phyloP scores from a whole-genome alignment of 257 asterid species.

The Mentha longifolia region DNA sequence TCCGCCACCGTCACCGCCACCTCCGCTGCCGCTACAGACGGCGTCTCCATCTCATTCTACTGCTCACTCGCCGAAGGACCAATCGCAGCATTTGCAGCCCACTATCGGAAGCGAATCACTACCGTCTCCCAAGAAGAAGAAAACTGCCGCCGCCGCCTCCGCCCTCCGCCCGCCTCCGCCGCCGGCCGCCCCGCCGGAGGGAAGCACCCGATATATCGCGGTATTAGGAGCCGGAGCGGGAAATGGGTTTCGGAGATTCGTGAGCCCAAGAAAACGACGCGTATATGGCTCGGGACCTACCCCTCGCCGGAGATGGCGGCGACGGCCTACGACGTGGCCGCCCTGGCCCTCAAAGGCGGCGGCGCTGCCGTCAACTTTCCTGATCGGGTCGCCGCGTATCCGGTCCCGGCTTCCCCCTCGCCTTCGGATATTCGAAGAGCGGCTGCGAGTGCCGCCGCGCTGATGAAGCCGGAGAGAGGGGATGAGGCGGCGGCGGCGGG shows the following conservation, averaged over 20 bases:
- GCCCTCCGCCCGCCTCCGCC: slow-evolving; percentile 22
- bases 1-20: slow-evolving; percentile 8
- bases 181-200: slow-evolving; percentile 22
- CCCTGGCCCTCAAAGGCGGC: slow-evolving; percentile 47
- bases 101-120: slow-evolving; percentile 32
- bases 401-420: slow-evolving; percentile 35
- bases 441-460: slow-evolving; percentile 43
- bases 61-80: slow-evolving; percentile 23
- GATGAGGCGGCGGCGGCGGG: not conserved
- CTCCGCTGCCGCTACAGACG: slow-evolving; percentile 10
- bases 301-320: slow-evolving; percentile 58
- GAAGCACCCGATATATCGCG: slow-evolving; percentile 47
- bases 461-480: slow-evolving; percentile 22
- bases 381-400: slow-evolving; percentile 29
- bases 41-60: slow-evolving; percentile 16
- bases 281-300: slow-evolving; percentile 56
- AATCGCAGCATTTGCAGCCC: slow-evolving; percentile 35
- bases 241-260: slow-evolving; percentile 64
- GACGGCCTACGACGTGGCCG: slow-evolving; percentile 56
- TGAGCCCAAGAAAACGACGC: slow-evolving; percentile 47
- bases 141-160: slow-evolving; percentile 30
- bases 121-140: slow-evolving; percentile 43
- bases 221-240: slow-evolving; percentile 55
- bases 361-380: slow-evolving; percentile 41
- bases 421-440: slow-evolving; percentile 46